These are phyloP conservation scores for Xylaria hypoxylon DNA, from an alignment of 2,329 filamentous ascomycete genomes.

Conservation along the genomic window DNA sequence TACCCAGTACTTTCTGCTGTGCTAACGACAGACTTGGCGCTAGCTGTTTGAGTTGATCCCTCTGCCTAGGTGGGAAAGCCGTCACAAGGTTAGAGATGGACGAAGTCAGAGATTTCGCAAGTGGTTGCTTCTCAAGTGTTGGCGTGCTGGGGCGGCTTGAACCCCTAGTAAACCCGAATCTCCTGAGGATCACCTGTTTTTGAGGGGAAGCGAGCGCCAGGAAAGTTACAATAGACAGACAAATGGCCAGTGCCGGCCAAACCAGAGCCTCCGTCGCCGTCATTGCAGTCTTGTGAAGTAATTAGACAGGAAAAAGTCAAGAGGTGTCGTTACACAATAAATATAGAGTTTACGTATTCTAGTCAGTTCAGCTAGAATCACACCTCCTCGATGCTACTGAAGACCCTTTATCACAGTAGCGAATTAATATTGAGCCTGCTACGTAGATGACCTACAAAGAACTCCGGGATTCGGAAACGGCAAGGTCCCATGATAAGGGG, in stretches of 20 bases:
- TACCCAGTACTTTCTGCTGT: slow-evolving; percentile 40
- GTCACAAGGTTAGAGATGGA: slow-evolving; percentile 38
- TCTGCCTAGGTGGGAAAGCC: slow-evolving; percentile 43
- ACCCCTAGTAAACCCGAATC: slow-evolving; percentile 37
- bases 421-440: background rate
- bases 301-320: background rate
- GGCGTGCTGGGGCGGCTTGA: slow-evolving; percentile 41
- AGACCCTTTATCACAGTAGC: background rate
- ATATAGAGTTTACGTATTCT: background rate
- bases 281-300: slow-evolving; percentile 33
- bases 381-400: background rate
- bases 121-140: slow-evolving; percentile 42
- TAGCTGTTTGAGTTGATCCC: slow-evolving; percentile 41
- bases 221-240: slow-evolving; percentile 42
- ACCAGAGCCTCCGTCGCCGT: slow-evolving; percentile 15
- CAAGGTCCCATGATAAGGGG: slow-evolving; percentile 35
- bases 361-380: background rate
- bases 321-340: background rate
- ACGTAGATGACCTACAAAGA: slow-evolving; percentile 14
- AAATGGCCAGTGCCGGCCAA: slow-evolving; percentile 42
- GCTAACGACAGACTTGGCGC: slow-evolving; percentile 30
- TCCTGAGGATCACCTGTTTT: slow-evolving; percentile 40
- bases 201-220: slow-evolving; percentile 35
- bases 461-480: slow-evolving; percentile 41
- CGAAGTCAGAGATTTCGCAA: slow-evolving; percentile 43